phyloP scores from a whole-genome alignment of 139 green algal species.

The Limnomonas spitsbergensis region DNA sequence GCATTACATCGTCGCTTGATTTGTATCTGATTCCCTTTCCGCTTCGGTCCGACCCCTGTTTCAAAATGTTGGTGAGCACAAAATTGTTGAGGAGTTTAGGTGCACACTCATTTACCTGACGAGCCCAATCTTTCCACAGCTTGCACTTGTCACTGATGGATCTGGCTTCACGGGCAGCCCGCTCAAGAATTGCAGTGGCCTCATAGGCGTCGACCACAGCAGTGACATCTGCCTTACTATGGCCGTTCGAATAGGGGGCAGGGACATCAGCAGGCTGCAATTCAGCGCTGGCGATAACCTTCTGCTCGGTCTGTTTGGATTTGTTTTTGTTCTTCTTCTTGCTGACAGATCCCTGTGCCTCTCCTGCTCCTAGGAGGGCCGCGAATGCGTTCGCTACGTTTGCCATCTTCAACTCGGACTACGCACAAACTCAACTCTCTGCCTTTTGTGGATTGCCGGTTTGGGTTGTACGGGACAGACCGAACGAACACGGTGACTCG shows the following conservation, averaged over 20 bases:
- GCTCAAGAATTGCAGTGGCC: constrained; percentile 14
- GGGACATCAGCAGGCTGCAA: too few relatives aligned
- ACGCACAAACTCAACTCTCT: too few relatives aligned
- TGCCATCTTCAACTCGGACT: neutral
- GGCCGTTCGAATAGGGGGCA: too few relatives aligned
- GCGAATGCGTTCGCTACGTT: neutral
- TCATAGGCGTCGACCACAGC: constrained; percentile 16
- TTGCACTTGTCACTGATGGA: constrained; percentile 4
- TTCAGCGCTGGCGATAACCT: neutral
- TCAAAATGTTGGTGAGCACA: too few relatives aligned
- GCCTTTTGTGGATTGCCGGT: too few relatives aligned
- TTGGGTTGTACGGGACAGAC: too few relatives aligned
- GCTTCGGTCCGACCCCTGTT: neutral
- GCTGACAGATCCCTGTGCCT: neutral
- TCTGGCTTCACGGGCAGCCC: constrained; percentile 16
- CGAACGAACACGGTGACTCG: too few relatives aligned
- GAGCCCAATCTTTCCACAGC: constrained; percentile 27
- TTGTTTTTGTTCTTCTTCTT: constrained; percentile 7
- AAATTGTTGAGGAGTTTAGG: too few relatives aligned
- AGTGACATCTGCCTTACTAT: neutral
- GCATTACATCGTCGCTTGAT: neutral
- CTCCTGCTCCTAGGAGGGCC: neutral
- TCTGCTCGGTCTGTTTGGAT: neutral
- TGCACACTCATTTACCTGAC: constrained; percentile 19
- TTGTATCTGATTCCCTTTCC: constrained; percentile 23